Conservation (phyloP, 1,284 basidiomycete species). For the Pascua sp. region DNA sequence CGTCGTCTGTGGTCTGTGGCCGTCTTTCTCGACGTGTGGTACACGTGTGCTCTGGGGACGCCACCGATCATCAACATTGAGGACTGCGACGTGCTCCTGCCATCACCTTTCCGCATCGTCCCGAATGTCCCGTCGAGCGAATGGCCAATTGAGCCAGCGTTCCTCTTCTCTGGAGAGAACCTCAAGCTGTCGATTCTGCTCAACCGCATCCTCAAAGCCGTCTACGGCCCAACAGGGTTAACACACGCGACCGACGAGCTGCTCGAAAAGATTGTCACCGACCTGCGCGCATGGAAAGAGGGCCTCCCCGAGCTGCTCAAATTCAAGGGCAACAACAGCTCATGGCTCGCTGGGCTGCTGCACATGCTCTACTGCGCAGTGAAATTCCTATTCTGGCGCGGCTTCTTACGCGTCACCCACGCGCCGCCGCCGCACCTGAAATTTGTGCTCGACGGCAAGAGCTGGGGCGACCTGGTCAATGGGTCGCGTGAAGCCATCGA, state of each 20-base stretch:
- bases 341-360: constrained; percentile 60
- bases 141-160: constrained; percentile 44
- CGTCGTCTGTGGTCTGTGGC: constrained; percentile 86
- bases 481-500: constrained; percentile 77
- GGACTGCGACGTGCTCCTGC: constrained; percentile 87
- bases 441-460: constrained; percentile 72
- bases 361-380: constrained; percentile 82
- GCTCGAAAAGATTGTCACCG: constrained; percentile 63
- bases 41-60: constrained; percentile 42
- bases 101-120: constrained; percentile 60
- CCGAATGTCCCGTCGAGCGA: constrained; percentile 58
- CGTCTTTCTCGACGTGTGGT: constrained; percentile 86
- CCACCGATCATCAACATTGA: constrained; percentile 85
- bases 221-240: constrained; percentile 77
- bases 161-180: constrained; percentile 58
- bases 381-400: constrained; percentile 71
- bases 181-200: constrained; percentile 81
- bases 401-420: constrained; percentile 92
- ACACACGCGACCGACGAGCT: constrained; percentile 74
- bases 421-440: constrained; percentile 77
- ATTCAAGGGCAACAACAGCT: constrained; percentile 64
- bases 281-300: constrained; percentile 67
- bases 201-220: constrained; percentile 82
- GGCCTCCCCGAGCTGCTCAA: constrained; percentile 69
- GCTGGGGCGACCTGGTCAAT: constrained; percentile 69